Percentiles rank a stretch among this genome's conserved stretches.
phyloP scores from a whole-genome alignment of 495 filamentous ascomycete species.

The Xylaria curta region DNA sequence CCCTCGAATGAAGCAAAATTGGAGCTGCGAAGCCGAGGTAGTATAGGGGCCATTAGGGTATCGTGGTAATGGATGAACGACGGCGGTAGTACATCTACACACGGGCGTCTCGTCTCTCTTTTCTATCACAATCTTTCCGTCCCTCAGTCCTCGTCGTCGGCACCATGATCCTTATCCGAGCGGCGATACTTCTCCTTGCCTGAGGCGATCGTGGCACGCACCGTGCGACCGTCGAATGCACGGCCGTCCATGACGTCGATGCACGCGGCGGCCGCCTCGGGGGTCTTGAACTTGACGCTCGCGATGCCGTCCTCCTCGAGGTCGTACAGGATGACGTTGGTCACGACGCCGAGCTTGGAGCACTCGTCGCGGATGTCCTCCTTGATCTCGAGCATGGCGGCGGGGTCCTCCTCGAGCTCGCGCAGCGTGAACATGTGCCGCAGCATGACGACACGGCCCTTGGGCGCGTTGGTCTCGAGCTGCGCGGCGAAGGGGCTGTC shows the following conservation, averaged over 20 bases:
- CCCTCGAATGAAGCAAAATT: not conserved
- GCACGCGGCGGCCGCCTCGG: slow-evolving; percentile 74
- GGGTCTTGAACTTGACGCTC: slow-evolving; percentile 76
- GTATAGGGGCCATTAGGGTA: not conserved
- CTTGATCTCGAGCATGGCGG: slow-evolving; percentile 86
- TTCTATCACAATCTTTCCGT: not conserved
- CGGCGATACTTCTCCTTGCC: slow-evolving; percentile 81
- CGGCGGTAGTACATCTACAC: not conserved
- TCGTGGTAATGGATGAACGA: not conserved
- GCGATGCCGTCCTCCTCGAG: slow-evolving; percentile 85
- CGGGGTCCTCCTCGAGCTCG: slow-evolving; percentile 85
- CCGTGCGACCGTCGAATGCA: slow-evolving; percentile 72
- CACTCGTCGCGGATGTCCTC: slow-evolving; percentile 93
- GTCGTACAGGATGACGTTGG: slow-evolving; percentile 90
- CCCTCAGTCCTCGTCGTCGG: slow-evolving; percentile 40
- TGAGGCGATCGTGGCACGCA: slow-evolving; percentile 77
- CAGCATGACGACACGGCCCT: slow-evolving; percentile 83
- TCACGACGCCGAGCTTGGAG: slow-evolving; percentile 83
- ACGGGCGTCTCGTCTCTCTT: not conserved
- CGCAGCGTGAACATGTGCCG: slow-evolving; percentile 93
- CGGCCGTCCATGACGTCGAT: slow-evolving; percentile 81
- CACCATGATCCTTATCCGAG: slow-evolving; percentile 57
- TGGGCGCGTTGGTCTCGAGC: slow-evolving; percentile 64
- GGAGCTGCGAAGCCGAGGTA: not conserved
- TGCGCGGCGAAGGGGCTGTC: slow-evolving; percentile 61